Evolutionary conservation across 2,329 filamentous ascomycete species (phyloP).

Genomic region (Xylariaceae sp.): DNA sequence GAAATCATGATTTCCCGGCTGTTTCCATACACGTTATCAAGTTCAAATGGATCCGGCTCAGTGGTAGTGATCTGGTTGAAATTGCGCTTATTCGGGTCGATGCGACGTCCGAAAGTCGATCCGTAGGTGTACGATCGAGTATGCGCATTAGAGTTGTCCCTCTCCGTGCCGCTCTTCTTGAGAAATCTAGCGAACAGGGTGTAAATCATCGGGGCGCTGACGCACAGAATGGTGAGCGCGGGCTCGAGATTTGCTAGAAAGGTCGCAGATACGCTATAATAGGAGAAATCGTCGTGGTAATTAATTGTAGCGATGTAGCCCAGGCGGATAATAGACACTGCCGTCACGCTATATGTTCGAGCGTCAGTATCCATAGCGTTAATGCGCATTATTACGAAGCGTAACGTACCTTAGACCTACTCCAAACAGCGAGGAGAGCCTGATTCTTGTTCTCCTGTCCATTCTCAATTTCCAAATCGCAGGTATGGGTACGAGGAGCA

Average conservation of each 20-base stretch:
- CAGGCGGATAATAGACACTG: conserved; percentile 16
- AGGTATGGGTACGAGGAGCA: conserved; percentile 15
- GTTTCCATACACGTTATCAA: conserved; percentile 9
- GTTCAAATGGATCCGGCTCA: conserved; percentile 15
- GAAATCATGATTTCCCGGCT: conserved; percentile 13
- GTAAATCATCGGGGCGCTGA: conserved; percentile 21
- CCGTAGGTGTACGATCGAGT: conserved; percentile 8
- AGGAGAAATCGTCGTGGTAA: conserved; percentile 20
- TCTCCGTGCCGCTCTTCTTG: neutral
- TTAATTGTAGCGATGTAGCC: conserved; percentile 16
- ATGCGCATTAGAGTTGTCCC: neutral
- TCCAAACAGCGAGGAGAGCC: conserved; percentile 17
- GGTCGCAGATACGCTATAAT: conserved; percentile 14
- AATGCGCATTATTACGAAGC: neutral
- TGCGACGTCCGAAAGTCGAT: conserved; percentile 11
- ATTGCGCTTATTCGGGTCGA: conserved; percentile 8
- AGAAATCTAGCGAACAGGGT: conserved; percentile 11
- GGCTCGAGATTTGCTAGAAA: conserved; percentile 18
- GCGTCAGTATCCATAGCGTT: conserved; percentile 1
- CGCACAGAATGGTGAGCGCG: conserved; percentile 15
- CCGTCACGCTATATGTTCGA: conserved; percentile 12
- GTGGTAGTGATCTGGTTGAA: conserved; percentile 12
- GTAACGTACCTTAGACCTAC: conserved; percentile 14
- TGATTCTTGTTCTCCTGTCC: conserved; percentile 15
- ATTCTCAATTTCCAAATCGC: conserved; percentile 19